Evolutionary conservation across 768 basidiomycete genomes (phyloP), one percentile per base, ranked within the genome.

Genomic region (Psilocybe cubensis): DNA sequence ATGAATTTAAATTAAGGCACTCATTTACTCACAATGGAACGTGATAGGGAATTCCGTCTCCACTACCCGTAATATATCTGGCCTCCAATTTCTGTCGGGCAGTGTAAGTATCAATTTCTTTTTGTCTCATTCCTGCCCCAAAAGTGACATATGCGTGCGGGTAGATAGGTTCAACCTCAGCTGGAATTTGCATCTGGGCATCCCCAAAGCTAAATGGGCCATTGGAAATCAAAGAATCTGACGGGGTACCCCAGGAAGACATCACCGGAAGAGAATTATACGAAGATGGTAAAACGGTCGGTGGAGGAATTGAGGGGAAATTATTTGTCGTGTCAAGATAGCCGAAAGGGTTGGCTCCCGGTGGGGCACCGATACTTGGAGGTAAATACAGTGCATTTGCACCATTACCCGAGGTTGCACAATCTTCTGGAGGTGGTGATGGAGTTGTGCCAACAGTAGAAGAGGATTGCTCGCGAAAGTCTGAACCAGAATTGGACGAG

Each of bases 101-200:
- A 0, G 88, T 91, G 68, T 79, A 91, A 12, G 79, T 79, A 66
- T 96, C 94, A 41, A 96, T 79, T 58, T 93, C 86, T 68, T 93
- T 94, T 70, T 95, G 92, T 25, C 83, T 77, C 77, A 86, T 86
- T 2, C 94, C 94, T 4, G 94, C 87, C 20, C 93, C 93, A 63
- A 96, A 92, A 0, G 93, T 91, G 9, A 95, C 87, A 68, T 85
- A 94, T 31, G 89, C 90, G 52, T 89, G 83, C 2, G 86, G 72
- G 67, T 92, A 78, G 29, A 88, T 76, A 25, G 91, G 84, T 48
- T 80, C 80, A 4, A 82, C 79, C 20, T 83, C 81, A 1, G 78
- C 74, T 12, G 78, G 75, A 57, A 82, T 70, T 35, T 75, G 73
- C 42, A 76, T 62, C 68, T 59, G 74, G 41, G 76, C 61, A 68